These are phyloP conservation scores for Penicillium paxilli DNA, from an alignment of 495 filamentous ascomycete genomes.

Conservation along the genomic window DNA sequence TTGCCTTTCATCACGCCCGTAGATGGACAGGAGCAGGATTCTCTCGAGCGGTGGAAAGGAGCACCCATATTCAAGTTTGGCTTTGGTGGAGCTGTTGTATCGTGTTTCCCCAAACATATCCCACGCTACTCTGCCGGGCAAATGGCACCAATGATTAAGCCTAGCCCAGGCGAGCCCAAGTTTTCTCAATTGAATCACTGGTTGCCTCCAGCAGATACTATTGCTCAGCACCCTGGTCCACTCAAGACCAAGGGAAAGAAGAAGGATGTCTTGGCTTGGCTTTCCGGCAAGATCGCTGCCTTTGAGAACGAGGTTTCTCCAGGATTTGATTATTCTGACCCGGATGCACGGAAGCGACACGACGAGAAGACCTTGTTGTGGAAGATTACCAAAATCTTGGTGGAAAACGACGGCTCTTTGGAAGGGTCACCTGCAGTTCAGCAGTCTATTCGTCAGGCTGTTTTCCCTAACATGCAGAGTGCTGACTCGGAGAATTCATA, in stretches of 20 bases:
- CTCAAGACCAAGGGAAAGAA: slow-evolving; percentile 89
- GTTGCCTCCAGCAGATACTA: slow-evolving; percentile 64
- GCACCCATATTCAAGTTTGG: slow-evolving; percentile 85
- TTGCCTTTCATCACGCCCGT: slow-evolving; percentile 62
- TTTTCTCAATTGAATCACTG: slow-evolving; percentile 68
- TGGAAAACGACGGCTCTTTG: slow-evolving; percentile 83
- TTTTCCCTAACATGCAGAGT: slow-evolving; percentile 63
- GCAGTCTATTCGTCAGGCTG: slow-evolving; percentile 66
- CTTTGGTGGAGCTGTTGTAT: slow-evolving; percentile 77
- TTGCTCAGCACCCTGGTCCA: slow-evolving; percentile 86
- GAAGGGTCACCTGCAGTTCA: slow-evolving; percentile 75
- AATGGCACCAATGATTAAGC: slow-evolving; percentile 72
- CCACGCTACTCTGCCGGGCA: slow-evolving; percentile 80
- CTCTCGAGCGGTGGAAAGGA: slow-evolving; percentile 85
- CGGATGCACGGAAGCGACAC: slow-evolving; percentile 63
- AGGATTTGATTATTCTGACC: slow-evolving; percentile 46
- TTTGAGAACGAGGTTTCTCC: slow-evolving; percentile 64
- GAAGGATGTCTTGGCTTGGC: slow-evolving; percentile 86
- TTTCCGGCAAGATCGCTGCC: slow-evolving; percentile 68
- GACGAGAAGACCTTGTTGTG: slow-evolving; percentile 84
- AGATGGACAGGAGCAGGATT: slow-evolving; percentile 79
- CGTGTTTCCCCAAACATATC: slow-evolving; percentile 85
- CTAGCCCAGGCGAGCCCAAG: slow-evolving; percentile 82
- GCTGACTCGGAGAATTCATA: slow-evolving; percentile 33
- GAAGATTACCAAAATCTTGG: slow-evolving; percentile 77